phyloP scores from a whole-genome alignment of 148 eudicot species.

The Vaccinium myrtillus region DNA sequence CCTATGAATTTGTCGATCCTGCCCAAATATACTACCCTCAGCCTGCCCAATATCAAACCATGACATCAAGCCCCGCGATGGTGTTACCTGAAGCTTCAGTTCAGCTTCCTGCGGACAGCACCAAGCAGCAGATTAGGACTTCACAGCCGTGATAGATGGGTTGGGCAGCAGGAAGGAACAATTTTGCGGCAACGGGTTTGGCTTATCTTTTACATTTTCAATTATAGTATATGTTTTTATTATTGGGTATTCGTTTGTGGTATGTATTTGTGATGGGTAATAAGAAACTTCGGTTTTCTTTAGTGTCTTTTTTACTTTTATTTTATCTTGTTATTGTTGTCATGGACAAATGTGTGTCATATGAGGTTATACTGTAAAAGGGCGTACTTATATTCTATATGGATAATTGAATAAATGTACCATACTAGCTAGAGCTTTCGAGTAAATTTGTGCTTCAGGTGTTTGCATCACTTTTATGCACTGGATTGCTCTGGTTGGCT shows the following conservation, averaged over 20 bases:
- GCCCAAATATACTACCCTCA: constrained; percentile 66
- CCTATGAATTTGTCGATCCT: constrained; percentile 70
- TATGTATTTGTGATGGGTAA: constrained; percentile 48
- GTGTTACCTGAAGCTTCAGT: constrained; percentile 49
- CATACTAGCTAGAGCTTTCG: not conserved
- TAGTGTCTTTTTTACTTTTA: constrained; percentile 18
- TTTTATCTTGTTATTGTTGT: constrained; percentile 25
- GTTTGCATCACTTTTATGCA: not conserved
- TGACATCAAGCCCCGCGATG: constrained; percentile 38
- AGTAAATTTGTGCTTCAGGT: not conserved
- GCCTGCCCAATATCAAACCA: constrained; percentile 59
- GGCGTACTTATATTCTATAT: constrained; percentile 18
- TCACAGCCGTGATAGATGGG: constrained; percentile 46
- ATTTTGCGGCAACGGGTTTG: constrained; percentile 56
- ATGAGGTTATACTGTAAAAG: constrained; percentile 46
- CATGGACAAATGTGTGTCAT: constrained; percentile 30
- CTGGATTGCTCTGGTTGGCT: not conserved
- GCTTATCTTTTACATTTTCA: constrained; percentile 30
- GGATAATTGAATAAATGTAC: constrained; percentile 17
- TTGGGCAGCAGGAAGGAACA: constrained; percentile 35
- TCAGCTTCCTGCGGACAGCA: constrained; percentile 48
- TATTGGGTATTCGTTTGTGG: constrained; percentile 55
- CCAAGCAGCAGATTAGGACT: constrained; percentile 49
- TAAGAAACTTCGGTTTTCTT: constrained; percentile 40
- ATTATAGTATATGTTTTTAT: constrained; percentile 23